Conservation (phyloP, 345 rosid genomes). For the Pseudoturritis turrita region DNA sequence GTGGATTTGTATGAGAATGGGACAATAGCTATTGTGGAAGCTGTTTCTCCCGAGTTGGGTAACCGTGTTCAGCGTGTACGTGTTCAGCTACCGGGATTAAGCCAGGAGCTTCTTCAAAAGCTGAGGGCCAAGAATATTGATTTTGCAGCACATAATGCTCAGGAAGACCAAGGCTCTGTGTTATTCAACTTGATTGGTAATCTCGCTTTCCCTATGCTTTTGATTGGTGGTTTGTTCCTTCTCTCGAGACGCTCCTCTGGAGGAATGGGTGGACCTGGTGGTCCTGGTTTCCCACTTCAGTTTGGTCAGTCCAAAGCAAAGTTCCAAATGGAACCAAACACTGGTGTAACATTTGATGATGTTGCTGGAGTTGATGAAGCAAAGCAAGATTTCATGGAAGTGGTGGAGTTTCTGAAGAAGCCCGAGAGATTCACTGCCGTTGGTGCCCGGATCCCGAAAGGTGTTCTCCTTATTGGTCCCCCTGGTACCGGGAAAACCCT, state of each 20-base stretch:
- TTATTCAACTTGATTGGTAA: conserved; percentile 86
- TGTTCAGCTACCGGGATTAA: conserved; percentile 91
- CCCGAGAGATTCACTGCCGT: conserved; percentile 98
- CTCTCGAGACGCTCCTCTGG: conserved; percentile 91
- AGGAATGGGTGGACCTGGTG: conserved; percentile 99
- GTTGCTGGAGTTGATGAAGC: conserved; percentile 99
- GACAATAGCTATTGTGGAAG: conserved; percentile 96
- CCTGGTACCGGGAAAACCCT: conserved; percentile 99
- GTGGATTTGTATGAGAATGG: conserved; percentile 97
- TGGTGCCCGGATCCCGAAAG: conserved; percentile 95
- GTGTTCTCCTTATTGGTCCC: conserved; percentile 97
- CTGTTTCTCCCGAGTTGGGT: conserved; percentile 93
- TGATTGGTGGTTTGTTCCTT: conserved; percentile 95
- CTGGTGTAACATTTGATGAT: conserved; percentile 97
- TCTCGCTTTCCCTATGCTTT: conserved; percentile 80
- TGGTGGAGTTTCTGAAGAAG: conserved; percentile 94
- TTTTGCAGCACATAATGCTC: conserved; percentile 96
- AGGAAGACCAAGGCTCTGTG: conserved; percentile 90
- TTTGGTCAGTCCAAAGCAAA: conserved; percentile 97
- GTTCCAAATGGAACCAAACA: conserved; percentile 98
- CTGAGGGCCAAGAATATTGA: conserved; percentile 93
- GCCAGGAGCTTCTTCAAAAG: conserved; percentile 95
- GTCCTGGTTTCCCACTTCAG: conserved; percentile 82
- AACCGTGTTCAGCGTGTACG: conserved; percentile 92
- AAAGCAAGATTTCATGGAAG: conserved; percentile 99